Evolutionary conservation across 1,139 yeast genomes (phyloP), one percentile per base, ranked within the genome.

Genomic region (Pichia inconspicua): DNA sequence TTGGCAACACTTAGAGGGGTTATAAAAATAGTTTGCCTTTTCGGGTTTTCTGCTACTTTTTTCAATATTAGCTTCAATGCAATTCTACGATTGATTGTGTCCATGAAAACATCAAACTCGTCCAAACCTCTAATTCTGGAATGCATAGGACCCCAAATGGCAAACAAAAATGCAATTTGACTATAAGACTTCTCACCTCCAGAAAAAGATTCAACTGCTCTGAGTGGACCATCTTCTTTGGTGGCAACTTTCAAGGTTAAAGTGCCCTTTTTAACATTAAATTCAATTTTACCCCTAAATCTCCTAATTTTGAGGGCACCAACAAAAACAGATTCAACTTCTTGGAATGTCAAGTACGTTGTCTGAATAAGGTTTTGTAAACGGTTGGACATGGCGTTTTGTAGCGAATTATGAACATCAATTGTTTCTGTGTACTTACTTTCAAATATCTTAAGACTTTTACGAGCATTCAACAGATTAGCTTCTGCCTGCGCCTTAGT

Each of bases 101-200:
- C 99, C 98, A 94, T 92, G 59, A 84, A 94, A 31, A 94, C 98
- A 68, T 94, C 99, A 64, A 92, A 94, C 65, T 94, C 99, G 66
- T 94, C 99, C 51, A 94, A 69, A 0, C 97, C 97, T 52, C 95
- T 76, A 25, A 94, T 76, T 51, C 84, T 78, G 0, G 95, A 82
- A 50, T 84, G 81, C 96, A 92, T 89, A 27, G 88, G 83, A 54
- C 81, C 80, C 99, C 99, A 94, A 42, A 95, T 85, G 0, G 97
- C 85, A 52, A 90, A 72, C 46, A 94, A 69, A 50, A 94, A 73
- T 0, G 97, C 87, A 55, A 92, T 82, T 63, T 94, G 98, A 0
- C 96, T 81, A 63, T 85, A 92, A 1, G 97, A 88, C 63, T 90
- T 90, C 63, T 94, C 98, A 41, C 99, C 99, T 38, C 99, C 99